Evolutionary conservation across 1,139 yeast species (phyloP), one percentile per base, ranked within the genome.

Genomic region (Kodamaea sp.): DNA sequence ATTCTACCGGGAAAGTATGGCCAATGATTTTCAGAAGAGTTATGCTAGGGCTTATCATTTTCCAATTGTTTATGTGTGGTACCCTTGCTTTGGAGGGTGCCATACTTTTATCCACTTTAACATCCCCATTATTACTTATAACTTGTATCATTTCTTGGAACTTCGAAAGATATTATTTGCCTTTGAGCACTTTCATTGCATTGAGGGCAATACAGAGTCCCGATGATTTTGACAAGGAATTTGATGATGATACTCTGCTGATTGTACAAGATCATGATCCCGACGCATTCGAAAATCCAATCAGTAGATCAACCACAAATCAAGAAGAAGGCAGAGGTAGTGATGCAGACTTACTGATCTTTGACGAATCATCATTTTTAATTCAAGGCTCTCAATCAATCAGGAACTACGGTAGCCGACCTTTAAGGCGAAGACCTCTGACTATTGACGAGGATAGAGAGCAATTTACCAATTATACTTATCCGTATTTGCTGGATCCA

Each of bases 1-100:
- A 81, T 57, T 79, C 84, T 6, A 80, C 86, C 0, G 87, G 86
- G 1, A 79, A 78, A 48, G 79, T 79, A 5, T 81, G 86, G 86
- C 84, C 85, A 1, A 69, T 81, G 56, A 73, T 80, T 3, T 78
- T 80, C 45, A 65, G 81, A 45, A 60, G 86, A 36, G 72, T 79
- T 3, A 70, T 78, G 37, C 50, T 81, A 30, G 86, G 86, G 0
- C 61, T 80, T 24, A 60, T 79, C 8, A 70, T 81, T 36, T 73
- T 81, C 52, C 86, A 81, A 53, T 55, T 80, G 32, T 80, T 81
- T 48, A 80, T 80, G 84, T 75, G 81, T 54, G 87, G 87, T 27
- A 78, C 86, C 0, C 61, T 81, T 43, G 85, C 85, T 2, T 64
- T 81, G 43, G 84, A 80, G 49, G 79, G 77, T 38, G 82, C 84